Evolutionary conservation across 2,329 filamentous ascomycete genomes (phyloP).

Genomic region (Ascochyta pisi): DNA sequence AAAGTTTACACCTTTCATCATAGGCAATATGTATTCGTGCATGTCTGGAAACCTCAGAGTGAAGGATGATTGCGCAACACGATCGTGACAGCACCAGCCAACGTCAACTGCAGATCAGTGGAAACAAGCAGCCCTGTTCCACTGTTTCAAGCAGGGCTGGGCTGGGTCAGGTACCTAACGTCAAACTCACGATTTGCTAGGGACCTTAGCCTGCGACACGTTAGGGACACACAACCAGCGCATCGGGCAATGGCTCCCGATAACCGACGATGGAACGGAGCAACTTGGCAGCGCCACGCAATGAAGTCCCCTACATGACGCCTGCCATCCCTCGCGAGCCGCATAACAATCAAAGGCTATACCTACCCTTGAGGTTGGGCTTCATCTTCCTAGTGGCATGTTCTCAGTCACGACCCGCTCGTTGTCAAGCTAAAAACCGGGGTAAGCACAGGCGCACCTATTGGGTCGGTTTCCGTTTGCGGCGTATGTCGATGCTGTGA

Average conservation of each 20-base stretch:
- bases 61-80: not conserved
- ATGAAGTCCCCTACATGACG: constrained; percentile 3
- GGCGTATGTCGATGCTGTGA: constrained; percentile 8
- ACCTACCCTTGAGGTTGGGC: not conserved
- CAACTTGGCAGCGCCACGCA: constrained; percentile 1
- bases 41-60: not conserved
- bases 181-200: constrained; percentile 10
- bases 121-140: not conserved
- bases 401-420: not conserved
- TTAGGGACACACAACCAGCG: not conserved
- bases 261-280: not conserved
- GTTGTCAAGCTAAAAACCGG: not conserved
- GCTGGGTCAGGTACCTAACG: not conserved
- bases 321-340: not conserved
- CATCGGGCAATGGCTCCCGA: not conserved
- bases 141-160: not conserved
- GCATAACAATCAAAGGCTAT: not conserved
- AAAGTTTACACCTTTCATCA: not conserved
- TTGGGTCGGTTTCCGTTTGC: not conserved
- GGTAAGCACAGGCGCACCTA: not conserved
- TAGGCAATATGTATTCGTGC: not conserved
- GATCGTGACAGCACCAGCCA: not conserved
- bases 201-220: not conserved
- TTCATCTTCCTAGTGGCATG: not conserved
- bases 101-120: not conserved